phyloP scores from a whole-genome alignment of 2,329 filamentous ascomycete genomes.

The Xylariaceae sp. region DNA sequence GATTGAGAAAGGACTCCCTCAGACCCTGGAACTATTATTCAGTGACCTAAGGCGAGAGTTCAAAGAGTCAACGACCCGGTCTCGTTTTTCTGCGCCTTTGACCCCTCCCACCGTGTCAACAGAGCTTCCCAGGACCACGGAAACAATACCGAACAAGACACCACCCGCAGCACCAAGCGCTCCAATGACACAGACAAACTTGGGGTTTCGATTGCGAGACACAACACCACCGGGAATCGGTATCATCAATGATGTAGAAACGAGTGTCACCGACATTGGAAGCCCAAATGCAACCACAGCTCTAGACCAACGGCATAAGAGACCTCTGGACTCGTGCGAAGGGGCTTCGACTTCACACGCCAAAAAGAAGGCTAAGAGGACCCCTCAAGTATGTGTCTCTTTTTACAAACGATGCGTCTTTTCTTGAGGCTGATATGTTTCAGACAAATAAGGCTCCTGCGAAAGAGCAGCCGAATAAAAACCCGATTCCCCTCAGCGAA shows the following conservation, averaged over 20 bases:
- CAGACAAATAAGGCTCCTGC: too few relatives aligned
- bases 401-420: too few relatives aligned
- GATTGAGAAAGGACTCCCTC: conserved; percentile 6
- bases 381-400: background rate
- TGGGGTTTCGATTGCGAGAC: background rate
- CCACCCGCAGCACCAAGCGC: background rate
- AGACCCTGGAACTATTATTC: conserved; percentile 6
- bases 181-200: background rate
- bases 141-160: background rate
- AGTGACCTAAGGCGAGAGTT: conserved; percentile 3
- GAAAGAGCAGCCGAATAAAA: too few relatives aligned
- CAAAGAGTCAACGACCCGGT: background rate
- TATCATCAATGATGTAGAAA: background rate
- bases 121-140: background rate
- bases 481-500: background rate
- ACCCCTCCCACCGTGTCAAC: background rate
- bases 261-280: background rate
- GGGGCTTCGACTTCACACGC: background rate
- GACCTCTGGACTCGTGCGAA: background rate
- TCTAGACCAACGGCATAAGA: background rate
- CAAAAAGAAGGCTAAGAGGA: conserved; percentile 9
- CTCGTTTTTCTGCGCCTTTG: background rate
- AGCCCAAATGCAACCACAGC: background rate
- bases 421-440: too few relatives aligned
- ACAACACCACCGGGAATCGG: background rate